These are phyloP conservation scores for Nicotiana obtusifolia DNA, from an alignment of 257 asterid genomes.

Conservation along the genomic window DNA sequence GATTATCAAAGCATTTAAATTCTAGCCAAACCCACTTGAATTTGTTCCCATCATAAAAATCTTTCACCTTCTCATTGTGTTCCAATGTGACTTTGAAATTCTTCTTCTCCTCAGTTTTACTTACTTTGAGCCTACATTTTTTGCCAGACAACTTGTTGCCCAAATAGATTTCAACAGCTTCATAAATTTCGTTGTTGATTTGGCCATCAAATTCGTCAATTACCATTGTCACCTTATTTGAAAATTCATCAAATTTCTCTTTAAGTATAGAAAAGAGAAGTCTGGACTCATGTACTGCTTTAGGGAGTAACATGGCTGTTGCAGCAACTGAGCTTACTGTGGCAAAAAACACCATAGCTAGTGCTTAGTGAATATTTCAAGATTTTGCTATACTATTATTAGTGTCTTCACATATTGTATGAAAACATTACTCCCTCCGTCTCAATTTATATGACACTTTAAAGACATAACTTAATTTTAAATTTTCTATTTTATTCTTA, in stretches of 20 bases:
- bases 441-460: no score
- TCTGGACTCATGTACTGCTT: slow-evolving; percentile 7
- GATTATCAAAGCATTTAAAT: background rate
- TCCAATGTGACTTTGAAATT: slow-evolving; percentile 3
- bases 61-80: slow-evolving; percentile 3
- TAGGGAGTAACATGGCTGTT: slow-evolving; percentile 14
- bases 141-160: background rate
- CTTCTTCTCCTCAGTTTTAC: background rate
- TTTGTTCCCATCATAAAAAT: background rate
- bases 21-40: background rate
- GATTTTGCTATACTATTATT: background rate
- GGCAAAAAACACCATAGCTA: slow-evolving; percentile 1
- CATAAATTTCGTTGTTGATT: slow-evolving; percentile 8
- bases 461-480: no score
- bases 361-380: no score
- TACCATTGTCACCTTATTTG: slow-evolving; percentile 1
- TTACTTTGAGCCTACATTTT: background rate
- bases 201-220: slow-evolving; percentile 17
- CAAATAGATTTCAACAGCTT: slow-evolving; percentile 21
- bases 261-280: slow-evolving; percentile 12
- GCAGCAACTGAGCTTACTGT: slow-evolving; percentile 16
- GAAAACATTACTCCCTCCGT: no score
- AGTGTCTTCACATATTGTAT: no score
- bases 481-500: no score
- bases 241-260: background rate